Conservation (phyloP, 805 yeast genomes). For the Yamadazyma ubonensis region DNA sequence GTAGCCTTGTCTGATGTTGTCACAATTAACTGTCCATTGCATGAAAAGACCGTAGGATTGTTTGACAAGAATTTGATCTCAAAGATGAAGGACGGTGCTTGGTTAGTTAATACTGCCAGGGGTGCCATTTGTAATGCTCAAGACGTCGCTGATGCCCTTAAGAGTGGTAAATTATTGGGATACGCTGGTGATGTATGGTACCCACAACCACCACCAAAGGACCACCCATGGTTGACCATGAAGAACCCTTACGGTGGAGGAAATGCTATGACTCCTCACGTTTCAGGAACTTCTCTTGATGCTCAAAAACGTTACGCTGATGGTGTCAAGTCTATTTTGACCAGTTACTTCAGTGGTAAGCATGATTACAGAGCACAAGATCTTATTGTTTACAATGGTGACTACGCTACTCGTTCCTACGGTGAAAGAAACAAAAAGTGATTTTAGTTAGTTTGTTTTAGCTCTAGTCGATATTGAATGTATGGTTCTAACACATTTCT, state of each 20-base stretch:
- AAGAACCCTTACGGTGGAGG: conserved; percentile 67
- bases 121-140: conserved; percentile 75
- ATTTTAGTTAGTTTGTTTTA: too few relatives aligned
- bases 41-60: conserved; percentile 64
- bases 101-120: conserved; percentile 76
- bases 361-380: conserved; percentile 74
- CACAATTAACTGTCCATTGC: conserved; percentile 76
- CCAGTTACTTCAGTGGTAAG: conserved; percentile 59
- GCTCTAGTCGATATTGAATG: not conserved
- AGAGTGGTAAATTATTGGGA: conserved; percentile 67
- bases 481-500: too few relatives aligned
- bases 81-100: conserved; percentile 71
- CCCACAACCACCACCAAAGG: conserved; percentile 79
- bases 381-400: conserved; percentile 67
- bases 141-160: conserved; percentile 73
- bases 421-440: conserved; percentile 42
- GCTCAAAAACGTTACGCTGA: conserved; percentile 73
- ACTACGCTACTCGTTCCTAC: conserved; percentile 71
- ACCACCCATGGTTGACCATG: conserved; percentile 77
- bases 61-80: conserved; percentile 64
- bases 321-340: conserved; percentile 66
- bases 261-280: conserved; percentile 84
- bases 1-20: conserved; percentile 68
- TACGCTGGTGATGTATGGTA: conserved; percentile 87
- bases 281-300: conserved; percentile 76